Conservation (phyloP, 148 eudicot species). For the Rhododendron simsii region DNA sequence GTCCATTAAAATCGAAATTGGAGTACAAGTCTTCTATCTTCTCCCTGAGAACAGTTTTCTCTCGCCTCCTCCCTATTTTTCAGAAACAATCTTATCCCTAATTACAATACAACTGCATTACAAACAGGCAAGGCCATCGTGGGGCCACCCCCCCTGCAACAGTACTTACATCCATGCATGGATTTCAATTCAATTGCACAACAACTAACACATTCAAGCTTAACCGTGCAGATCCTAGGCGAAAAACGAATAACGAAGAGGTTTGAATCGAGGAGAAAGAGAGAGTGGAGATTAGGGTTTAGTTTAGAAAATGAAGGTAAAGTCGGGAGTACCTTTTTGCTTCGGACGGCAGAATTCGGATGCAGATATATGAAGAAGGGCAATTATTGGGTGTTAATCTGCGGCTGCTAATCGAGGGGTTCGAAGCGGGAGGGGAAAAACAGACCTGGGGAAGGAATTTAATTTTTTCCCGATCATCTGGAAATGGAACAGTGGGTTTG, state of each 20-base stretch:
- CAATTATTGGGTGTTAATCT: too few species aligned
- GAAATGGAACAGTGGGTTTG: too few species aligned
- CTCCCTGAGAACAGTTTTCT: background rate
- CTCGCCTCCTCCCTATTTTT: too few species aligned
- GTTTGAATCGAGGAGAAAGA: background rate
- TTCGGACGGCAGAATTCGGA: background rate
- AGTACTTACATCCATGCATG: background rate
- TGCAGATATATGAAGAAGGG: too few species aligned
- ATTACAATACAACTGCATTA: too few species aligned
- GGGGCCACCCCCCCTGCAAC: too few species aligned
- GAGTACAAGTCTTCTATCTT: background rate
- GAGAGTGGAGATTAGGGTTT: background rate
- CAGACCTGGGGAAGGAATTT: background rate
- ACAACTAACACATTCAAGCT: background rate
- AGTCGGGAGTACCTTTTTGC: background rate
- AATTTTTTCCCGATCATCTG: too few species aligned
- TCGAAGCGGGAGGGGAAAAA: background rate
- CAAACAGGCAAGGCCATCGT: too few species aligned
- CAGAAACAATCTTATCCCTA: too few species aligned
- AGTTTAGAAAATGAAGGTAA: background rate
- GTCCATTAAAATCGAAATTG: background rate
- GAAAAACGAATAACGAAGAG: background rate
- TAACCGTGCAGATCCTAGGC: background rate
- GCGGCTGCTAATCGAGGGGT: background rate
- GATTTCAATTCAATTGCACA: background rate